Percentiles rank a stretch among this genome's conserved stretches.
phyloP scores from a whole-genome alignment of 345 rosid genomes.

The Euphorbia tirucalli region DNA sequence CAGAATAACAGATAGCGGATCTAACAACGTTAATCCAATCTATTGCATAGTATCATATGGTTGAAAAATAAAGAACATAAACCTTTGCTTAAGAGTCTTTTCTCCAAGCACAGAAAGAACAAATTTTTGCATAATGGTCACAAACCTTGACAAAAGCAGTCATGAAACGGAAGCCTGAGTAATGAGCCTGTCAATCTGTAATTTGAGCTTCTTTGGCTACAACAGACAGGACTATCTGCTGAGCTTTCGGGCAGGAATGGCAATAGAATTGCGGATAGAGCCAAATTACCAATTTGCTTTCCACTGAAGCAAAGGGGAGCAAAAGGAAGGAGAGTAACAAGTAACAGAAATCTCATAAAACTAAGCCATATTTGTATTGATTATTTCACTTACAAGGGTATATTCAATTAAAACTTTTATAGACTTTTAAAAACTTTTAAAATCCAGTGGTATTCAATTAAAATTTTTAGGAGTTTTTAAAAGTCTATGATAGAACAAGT shows the following conservation, averaged over 20 bases:
- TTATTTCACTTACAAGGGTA: too few species aligned
- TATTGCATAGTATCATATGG: too few species aligned
- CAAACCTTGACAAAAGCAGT: slow-evolving; percentile 35
- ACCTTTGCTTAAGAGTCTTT: too few species aligned
- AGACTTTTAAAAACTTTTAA: too few species aligned
- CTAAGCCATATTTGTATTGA: slow-evolving; percentile 37
- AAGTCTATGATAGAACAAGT: too few species aligned
- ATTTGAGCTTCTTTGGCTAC: slow-evolving; percentile 34
- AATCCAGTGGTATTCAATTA: too few species aligned
- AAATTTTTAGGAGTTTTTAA: too few species aligned
- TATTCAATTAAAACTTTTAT: too few species aligned
- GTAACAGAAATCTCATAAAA: slow-evolving; percentile 19
- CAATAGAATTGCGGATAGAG: slow-evolving; percentile 31
- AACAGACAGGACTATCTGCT: slow-evolving; percentile 23
- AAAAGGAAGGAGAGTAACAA: slow-evolving; percentile 46
- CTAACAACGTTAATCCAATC: too few species aligned
- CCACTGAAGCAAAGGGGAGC: slow-evolving; percentile 43
- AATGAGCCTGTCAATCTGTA: slow-evolving; percentile 38
- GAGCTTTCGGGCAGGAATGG: slow-evolving; percentile 29
- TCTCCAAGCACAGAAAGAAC: too few species aligned
- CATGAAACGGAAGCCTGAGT: slow-evolving; percentile 35
- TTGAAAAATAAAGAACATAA: too few species aligned
- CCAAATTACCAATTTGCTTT: slow-evolving; percentile 33
- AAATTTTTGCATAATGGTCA: neutral
- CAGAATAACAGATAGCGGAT: too few species aligned